Conservation (phyloP, 2,329 filamentous ascomycete species). For the Trichoderma harzianum region DNA sequence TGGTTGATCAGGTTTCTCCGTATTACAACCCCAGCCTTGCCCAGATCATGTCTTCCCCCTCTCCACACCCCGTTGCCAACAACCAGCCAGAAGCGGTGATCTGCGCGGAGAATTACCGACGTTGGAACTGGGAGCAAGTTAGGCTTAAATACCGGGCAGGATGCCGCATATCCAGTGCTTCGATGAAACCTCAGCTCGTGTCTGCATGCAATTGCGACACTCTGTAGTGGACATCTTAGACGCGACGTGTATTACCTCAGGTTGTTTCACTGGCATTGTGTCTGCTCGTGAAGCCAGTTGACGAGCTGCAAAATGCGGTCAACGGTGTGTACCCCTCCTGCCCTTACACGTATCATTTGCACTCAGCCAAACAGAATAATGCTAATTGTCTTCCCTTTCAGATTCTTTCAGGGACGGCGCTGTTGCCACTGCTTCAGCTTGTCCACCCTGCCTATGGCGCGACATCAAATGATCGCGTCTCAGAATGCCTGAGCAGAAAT, state of each 20-base stretch:
- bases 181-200: conserved; percentile 10
- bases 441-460: neutral
- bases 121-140: neutral
- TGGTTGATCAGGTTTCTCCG: neutral
- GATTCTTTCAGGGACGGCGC: neutral
- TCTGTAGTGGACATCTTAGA: neutral
- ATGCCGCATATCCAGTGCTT: neutral
- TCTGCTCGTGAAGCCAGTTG: neutral
- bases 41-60: neutral
- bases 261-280: neutral
- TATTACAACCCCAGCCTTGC: conserved; percentile 9
- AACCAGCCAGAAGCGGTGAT: neutral
- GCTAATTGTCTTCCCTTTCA: neutral
- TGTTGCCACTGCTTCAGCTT: conserved; percentile 8
- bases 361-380: neutral
- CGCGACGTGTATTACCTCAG: neutral
- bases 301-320: conserved; percentile 11
- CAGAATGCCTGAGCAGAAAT: neutral
- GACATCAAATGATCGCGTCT: neutral
- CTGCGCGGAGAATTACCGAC: conserved; percentile 8
- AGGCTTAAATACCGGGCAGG: conserved; percentile 6
- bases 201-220: conserved; percentile 7
- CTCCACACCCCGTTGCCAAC: neutral
- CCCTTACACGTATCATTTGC: neutral
- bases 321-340: neutral